Base-by-base conservation (phyloP, 2,329 filamentous ascomycete species). In the Fusarium duplospermum region DNA sequence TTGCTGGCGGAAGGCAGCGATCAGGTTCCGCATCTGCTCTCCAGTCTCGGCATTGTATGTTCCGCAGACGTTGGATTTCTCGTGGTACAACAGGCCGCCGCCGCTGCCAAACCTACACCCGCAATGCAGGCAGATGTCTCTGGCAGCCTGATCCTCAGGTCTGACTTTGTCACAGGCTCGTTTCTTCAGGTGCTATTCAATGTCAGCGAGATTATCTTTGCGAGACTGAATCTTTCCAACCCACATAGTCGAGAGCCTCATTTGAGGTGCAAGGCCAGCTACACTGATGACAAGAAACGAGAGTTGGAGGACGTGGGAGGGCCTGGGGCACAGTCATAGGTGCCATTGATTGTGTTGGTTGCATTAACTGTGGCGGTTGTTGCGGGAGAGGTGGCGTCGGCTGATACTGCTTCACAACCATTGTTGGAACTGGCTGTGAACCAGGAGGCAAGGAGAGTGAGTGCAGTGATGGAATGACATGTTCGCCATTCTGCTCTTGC, bases 61-160 rank as follows among this genome's bases (percentile, higher is more conserved):
- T n/a, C 87, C 87, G 71, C 88, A 90, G 4, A 88, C 84, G 4
- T 80, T 77, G 62, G 84, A 84, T 40, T 82, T 79, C 0, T 77
- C 68, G 69, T 90, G 88, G 78, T 88, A 88, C 59, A 81, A 70
- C 3, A 86, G 74, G 1, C 85, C 86, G 24, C 81, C 81, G 6
- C 76, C 72, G 13, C 83, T 85, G 3, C 78, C 79, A 52, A 90
- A 89, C 4, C 60, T 64, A 47, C 84, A 81, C 29, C 86, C 86
- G 54, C 88, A 90, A 57, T 84, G 80, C 2, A 80, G 69, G 62
- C 88, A 90, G 1, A 81, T 75, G 22, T 82, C 84, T n/a, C 78
- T 81, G 62, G 72, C 76, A 31, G 79, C 14, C 8, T 62, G 42
- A 13, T 76, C 72, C 6, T 58, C 20, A 3, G 64, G 69, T 22